phyloP scores from a whole-genome alignment of 2,329 filamentous ascomycete genomes.

The Capronia americana region DNA sequence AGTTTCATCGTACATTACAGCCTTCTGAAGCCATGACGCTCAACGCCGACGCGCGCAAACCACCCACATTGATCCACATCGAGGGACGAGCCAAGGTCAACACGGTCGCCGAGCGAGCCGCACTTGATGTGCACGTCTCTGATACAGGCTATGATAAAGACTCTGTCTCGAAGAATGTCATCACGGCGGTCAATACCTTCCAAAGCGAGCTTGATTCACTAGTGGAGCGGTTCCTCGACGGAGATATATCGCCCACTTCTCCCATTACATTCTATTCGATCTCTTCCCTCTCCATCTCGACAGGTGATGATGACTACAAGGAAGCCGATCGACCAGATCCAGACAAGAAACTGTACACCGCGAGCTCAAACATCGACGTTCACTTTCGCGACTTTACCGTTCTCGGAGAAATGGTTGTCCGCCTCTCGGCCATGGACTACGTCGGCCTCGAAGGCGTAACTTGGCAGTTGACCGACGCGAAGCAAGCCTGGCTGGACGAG shows the following conservation, averaged over 20 bases:
- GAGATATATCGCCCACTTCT: conserved; percentile 30
- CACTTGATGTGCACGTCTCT: conserved; percentile 18
- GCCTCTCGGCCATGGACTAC: conserved; percentile 34
- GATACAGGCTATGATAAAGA: conserved; percentile 24
- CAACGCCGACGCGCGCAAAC: neutral
- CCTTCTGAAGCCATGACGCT: neutral
- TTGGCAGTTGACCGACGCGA: conserved; percentile 42
- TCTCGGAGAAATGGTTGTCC: conserved; percentile 36
- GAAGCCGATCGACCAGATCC: conserved; percentile 28
- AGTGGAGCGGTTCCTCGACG: conserved; percentile 7
- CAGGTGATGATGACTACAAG: conserved; percentile 25
- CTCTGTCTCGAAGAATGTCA: conserved; percentile 23
- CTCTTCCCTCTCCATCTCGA: conserved; percentile 31
- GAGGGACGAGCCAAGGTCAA: conserved; percentile 23
- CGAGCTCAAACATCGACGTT: conserved; percentile 36
- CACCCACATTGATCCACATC: conserved; percentile 28
- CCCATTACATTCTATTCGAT: conserved; percentile 37
- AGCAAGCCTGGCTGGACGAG: conserved; percentile 33
- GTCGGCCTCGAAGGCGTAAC: conserved; percentile 39
- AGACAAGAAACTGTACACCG: conserved; percentile 32
- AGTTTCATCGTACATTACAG: neutral
- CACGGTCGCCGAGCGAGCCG: conserved; percentile 19
- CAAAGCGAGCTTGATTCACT: conserved; percentile 20
- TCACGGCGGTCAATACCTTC: conserved; percentile 20
- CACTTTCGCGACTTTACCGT: conserved; percentile 41